Conservation (phyloP, 169 alveolate species). For the Plasmodium billcollinsi region DNA sequence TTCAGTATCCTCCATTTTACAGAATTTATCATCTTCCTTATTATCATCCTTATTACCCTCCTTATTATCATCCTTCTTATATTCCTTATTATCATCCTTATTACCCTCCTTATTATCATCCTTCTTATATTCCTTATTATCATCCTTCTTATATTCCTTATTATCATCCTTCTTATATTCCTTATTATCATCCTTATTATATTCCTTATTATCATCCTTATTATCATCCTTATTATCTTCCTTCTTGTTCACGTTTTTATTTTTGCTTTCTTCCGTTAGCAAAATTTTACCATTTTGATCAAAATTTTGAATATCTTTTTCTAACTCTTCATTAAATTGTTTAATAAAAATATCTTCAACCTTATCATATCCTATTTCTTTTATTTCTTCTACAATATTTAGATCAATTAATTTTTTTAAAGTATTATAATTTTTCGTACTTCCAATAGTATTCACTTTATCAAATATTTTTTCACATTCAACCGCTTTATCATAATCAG, state of each 20-base stretch:
- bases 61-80: too few relatives aligned
- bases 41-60: neutral
- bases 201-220: neutral
- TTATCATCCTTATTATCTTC: neutral
- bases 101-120: neutral
- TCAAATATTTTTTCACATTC: slow-evolving; percentile 74
- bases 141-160: neutral
- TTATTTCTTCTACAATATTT: slow-evolving; percentile 72
- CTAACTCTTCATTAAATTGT: slow-evolving; percentile 67
- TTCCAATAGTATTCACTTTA: slow-evolving; percentile 35
- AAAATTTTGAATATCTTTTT: slow-evolving; percentile 60
- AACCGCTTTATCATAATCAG: slow-evolving; percentile 64
- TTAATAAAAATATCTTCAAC: slow-evolving; percentile 63
- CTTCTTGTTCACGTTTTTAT: neutral
- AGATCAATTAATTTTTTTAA: slow-evolving; percentile 64
- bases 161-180: too few relatives aligned
- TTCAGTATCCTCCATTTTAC: slow-evolving; percentile 27
- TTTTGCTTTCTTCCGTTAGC: neutral
- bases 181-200: too few relatives aligned
- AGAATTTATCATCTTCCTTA: slow-evolving; percentile 5
- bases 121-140: neutral
- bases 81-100: too few relatives aligned
- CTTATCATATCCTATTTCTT: slow-evolving; percentile 66
- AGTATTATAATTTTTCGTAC: slow-evolving; percentile 67
- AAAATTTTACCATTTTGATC: slow-evolving; percentile 12